Base-by-base conservation (phyloP, 768 basidiomycete species). In the Kwoniella sp. region DNA sequence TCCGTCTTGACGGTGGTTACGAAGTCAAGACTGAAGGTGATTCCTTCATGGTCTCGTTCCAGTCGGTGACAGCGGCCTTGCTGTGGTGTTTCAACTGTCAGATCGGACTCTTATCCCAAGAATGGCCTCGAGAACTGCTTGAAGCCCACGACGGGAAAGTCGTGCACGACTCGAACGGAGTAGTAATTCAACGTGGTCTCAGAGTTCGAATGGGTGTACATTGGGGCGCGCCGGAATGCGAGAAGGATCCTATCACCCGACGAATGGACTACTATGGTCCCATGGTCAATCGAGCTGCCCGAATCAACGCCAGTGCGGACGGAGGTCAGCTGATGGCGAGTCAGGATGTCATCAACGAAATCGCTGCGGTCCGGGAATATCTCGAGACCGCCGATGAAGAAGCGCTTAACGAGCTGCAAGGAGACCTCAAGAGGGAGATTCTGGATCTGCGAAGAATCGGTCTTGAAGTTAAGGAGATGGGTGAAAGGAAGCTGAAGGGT, bases 11-110 rank as follows among this genome's bases (percentile, higher is more conserved):
- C 73, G 93, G 93, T 29, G 96, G 96, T 0, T 99, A 98, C 80
- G 93, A 97, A 82, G 95, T 98, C 75, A 99, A 99, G 82, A 99
- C 96, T 12, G 96, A 99, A 88, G 96, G 96, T 29, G 96, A 98
- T 75, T 88, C 95, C 0, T 99, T 99, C 84, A 94, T 99, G 91
- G 93, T 93, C 58, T 92, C 95, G 23, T 99, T 99, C 85, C 90
- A 92, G 1, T 91, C 88, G 1, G 86, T 92, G 13, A 84, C 92
- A 1, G 85, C 90, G 0, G 96, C 92, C 0, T 81, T 97, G 20
- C 88, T 92, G 85, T 99, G 92, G 90, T 89, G 89, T 70, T 83
- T 96, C 74, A 87, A 86, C 30, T 90, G 93, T 20, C 96, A 98
- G 79, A 82, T 88, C 29, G 86, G 90, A 73, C 84, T 99, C 12